phyloP scores from a whole-genome alignment of 495 filamentous ascomycete genomes.

The Aeminium ludgeri region DNA sequence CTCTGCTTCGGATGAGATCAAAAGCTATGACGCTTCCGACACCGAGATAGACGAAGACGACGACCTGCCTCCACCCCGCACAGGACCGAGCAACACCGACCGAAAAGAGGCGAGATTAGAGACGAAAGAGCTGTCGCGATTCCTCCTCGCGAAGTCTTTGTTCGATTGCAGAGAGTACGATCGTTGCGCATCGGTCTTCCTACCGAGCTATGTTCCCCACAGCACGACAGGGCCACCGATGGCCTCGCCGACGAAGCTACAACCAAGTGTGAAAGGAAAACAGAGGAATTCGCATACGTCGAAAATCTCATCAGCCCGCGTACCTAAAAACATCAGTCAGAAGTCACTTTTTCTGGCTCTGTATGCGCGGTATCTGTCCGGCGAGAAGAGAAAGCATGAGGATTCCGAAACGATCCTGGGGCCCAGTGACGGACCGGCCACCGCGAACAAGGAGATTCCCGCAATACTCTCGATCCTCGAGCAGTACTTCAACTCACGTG shows the following conservation, averaged over 20 bases:
- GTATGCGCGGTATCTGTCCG: slow-evolving; percentile 82
- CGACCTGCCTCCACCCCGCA: slow-evolving; percentile 18
- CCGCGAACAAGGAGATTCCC: slow-evolving; percentile 66
- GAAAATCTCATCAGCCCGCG: slow-evolving; percentile 33
- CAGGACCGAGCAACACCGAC: slow-evolving; percentile 28
- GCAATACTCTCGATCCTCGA: slow-evolving; percentile 59
- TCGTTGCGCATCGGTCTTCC: slow-evolving; percentile 78
- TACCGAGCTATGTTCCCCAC: slow-evolving; percentile 50
- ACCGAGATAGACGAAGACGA: slow-evolving; percentile 43
- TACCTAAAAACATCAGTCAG: slow-evolving; percentile 48
- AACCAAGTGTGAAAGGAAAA: slow-evolving; percentile 15
- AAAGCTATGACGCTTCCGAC: slow-evolving; percentile 23
- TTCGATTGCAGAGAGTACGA: slow-evolving; percentile 95
- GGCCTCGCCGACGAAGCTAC: slow-evolving; percentile 1
- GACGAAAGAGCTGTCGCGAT: slow-evolving; percentile 60
- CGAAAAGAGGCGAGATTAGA: slow-evolving; percentile 64
- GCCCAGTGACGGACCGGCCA: slow-evolving; percentile 68
- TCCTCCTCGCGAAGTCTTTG: slow-evolving; percentile 81
- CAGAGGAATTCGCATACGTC: slow-evolving; percentile 23
- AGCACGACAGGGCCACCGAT: slow-evolving; percentile 28
- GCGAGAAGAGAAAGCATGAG: slow-evolving; percentile 91
- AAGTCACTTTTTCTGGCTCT: slow-evolving; percentile 83
- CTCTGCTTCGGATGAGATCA: slow-evolving; percentile 26
- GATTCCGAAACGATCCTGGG: slow-evolving; percentile 96
- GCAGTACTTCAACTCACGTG: slow-evolving; percentile 51